A percentile compares a stretch with the other conserved stretches of the same genome.
These are phyloP conservation scores for Venturia effusa DNA, from an alignment of 2,329 filamentous ascomycete genomes.

Conservation along the genomic window DNA sequence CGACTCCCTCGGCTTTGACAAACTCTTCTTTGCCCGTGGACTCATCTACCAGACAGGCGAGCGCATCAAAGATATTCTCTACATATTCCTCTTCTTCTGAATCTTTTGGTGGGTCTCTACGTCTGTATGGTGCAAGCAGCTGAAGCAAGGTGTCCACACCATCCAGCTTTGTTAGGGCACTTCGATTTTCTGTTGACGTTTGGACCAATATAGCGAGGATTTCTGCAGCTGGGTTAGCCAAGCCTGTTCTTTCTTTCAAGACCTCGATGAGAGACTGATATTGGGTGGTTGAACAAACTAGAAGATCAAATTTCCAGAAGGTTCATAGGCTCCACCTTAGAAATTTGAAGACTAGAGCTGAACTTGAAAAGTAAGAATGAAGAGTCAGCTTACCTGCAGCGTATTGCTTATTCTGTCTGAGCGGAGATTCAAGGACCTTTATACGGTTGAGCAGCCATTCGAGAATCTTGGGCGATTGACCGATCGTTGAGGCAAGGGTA, in stretches of 20 bases:
- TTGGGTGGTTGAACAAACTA: too few species aligned
- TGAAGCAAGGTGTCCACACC: slow-evolving; percentile 65
- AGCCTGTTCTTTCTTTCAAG: neutral
- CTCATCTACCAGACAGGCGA: slow-evolving; percentile 73
- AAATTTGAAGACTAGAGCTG: neutral
- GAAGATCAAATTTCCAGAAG: neutral
- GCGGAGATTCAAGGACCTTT: slow-evolving; percentile 52
- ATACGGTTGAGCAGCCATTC: slow-evolving; percentile 70
- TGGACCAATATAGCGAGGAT: slow-evolving; percentile 83
- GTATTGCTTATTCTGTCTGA: slow-evolving; percentile 92
- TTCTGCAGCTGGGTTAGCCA: slow-evolving; percentile 45
- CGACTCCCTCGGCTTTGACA: slow-evolving; percentile 80
- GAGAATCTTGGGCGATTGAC: slow-evolving; percentile 55
- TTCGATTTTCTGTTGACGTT: slow-evolving; percentile 55
- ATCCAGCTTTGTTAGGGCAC: neutral
- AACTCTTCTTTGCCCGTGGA: slow-evolving; percentile 67
- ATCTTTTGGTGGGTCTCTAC: slow-evolving; percentile 73
- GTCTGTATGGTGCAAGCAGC: slow-evolving; percentile 73
- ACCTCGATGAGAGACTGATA: neutral
- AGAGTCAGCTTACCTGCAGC: slow-evolving; percentile 26
- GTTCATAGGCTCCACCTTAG: too few species aligned
- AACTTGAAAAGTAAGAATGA: too few species aligned
- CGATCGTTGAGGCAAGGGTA: slow-evolving; percentile 59
- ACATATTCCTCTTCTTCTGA: slow-evolving; percentile 87
- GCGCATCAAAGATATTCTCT: slow-evolving; percentile 81